These are phyloP conservation scores for Pseudogymnoascus sp. DNA, from an alignment of 2,329 filamentous ascomycete genomes.

Conservation along the genomic window DNA sequence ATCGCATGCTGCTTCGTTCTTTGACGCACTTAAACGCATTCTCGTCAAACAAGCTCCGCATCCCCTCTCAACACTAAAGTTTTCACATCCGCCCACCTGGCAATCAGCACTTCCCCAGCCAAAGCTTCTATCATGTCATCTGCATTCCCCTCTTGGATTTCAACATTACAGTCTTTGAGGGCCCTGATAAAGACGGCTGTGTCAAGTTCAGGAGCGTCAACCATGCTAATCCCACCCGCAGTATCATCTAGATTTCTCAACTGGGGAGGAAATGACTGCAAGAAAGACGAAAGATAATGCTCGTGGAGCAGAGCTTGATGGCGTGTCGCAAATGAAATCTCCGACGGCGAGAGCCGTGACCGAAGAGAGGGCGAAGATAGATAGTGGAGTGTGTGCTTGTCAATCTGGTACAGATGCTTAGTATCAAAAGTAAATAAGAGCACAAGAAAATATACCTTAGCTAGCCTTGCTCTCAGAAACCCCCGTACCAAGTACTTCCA, in stretches of 20 bases:
- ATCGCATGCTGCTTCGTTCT: not conserved
- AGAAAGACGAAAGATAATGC: conserved; percentile 81
- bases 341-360: conserved; percentile 63
- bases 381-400: conserved; percentile 69
- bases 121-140: conserved; percentile 52
- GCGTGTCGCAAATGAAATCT: conserved; percentile 73
- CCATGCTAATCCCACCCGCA: conserved; percentile 83
- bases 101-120: conserved; percentile 60
- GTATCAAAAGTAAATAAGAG: not conserved
- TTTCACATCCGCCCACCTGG: conserved; percentile 70
- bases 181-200: conserved; percentile 78
- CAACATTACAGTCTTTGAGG: conserved; percentile 52
- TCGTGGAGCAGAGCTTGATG: conserved; percentile 79
- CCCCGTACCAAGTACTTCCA: conserved; percentile 87
- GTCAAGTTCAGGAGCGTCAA: conserved; percentile 77
- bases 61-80: conserved; percentile 45
- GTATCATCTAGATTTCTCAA: conserved; percentile 86
- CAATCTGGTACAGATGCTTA: conserved; percentile 49
- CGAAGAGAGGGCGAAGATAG: conserved; percentile 50
- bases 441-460: conserved; percentile 54
- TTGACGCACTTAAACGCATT: not conserved
- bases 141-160: conserved; percentile 55
- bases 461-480: conserved; percentile 74
- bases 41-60: conserved; percentile 47
- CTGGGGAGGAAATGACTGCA: conserved; percentile 69